Evolutionary conservation across 2,329 filamentous ascomycete genomes (phyloP), one percentile per base, ranked within the genome.

Genomic region (Colletotrichum sp.): DNA sequence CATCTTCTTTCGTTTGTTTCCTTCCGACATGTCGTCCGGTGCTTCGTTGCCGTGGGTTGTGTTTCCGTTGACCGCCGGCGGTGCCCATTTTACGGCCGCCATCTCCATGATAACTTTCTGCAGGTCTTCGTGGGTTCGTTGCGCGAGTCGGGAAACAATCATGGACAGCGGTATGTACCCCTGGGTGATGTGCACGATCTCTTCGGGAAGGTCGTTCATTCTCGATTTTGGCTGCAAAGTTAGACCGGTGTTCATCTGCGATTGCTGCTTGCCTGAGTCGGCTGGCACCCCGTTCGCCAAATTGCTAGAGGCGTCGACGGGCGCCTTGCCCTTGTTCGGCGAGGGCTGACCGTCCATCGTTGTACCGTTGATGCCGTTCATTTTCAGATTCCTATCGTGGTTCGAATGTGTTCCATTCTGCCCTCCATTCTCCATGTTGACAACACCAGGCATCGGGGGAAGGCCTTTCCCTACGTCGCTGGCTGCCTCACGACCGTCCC

Each of bases 51-150:
- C 75, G 71, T 86, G 83, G 36, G 85, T 83, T 6, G 85, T 81
- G 77, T 88, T 91, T 49, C 90, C 89, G 76, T 93, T 93, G 67
- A 87, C 81, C 39, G 86, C 84, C 13, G 78, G 85, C 49, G 87
- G 83, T 2, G 91, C 89, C 21, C 93, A 81, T 30, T 93, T 92
- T 82, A 95, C 92, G 74, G 93, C 91, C 34, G 94, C 92, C 84
- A 98, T 87, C 75, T 93, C 91, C 49, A 89, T 86, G 59, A 98
- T 90, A 77, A 94, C 89, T 10, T 94, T 93, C 65, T 92, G 89
- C 36, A 99, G 88, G 71, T 93, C 92, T 82, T 95, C 95, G 85
- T 96, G 96, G 65, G 95, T 95, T 81, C 93, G 92, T 84, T 98
- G 96, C 39, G 95, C 93, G 49, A 97, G 90, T 79, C 97, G 93